Evolutionary conservation across 371 early-diverging fungal species (phyloP).

Genomic region (Saksenaea vasiformis): DNA sequence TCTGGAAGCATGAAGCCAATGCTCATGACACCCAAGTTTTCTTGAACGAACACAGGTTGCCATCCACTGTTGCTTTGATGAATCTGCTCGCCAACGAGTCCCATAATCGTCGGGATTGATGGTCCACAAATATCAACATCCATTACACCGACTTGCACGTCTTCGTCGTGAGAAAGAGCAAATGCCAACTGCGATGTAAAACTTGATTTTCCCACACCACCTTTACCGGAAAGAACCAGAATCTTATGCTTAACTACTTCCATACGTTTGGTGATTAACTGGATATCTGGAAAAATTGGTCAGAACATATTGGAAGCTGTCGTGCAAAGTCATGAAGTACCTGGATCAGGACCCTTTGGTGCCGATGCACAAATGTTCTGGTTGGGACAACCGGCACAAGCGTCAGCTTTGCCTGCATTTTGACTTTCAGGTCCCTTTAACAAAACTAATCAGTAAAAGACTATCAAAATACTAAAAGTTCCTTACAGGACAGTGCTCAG

Average conservation of each 20-base stretch:
- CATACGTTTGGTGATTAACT: constrained; percentile 73
- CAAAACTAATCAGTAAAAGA: neutral
- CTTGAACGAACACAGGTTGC: constrained; percentile 91
- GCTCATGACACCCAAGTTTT: constrained; percentile 91
- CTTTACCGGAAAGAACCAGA: constrained; percentile 98
- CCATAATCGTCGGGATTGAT: constrained; percentile 94
- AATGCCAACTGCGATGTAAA: constrained; percentile 82
- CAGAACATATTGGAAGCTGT: neutral
- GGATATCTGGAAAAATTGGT: constrained; percentile 34
- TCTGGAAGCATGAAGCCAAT: constrained; percentile 95
- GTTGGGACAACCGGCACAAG: constrained; percentile 98
- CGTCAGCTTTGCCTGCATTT: constrained; percentile 88
- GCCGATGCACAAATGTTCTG: constrained; percentile 88
- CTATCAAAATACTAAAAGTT: neutral
- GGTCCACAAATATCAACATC: constrained; percentile 99
- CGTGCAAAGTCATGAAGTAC: constrained; percentile 24
- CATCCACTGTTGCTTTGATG: constrained; percentile 84
- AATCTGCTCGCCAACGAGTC: constrained; percentile 84
- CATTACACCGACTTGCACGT: constrained; percentile 85
- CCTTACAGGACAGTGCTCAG: constrained; percentile 29
- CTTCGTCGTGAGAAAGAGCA: constrained; percentile 69
- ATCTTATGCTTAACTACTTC: constrained; percentile 75
- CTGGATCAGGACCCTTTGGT: constrained; percentile 95
- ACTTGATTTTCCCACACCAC: constrained; percentile 98
- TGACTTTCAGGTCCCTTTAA: constrained; percentile 83